phyloP scores from a whole-genome alignment of 352 stramenopile genomes.

The Globisporangium cylindrosporum region DNA sequence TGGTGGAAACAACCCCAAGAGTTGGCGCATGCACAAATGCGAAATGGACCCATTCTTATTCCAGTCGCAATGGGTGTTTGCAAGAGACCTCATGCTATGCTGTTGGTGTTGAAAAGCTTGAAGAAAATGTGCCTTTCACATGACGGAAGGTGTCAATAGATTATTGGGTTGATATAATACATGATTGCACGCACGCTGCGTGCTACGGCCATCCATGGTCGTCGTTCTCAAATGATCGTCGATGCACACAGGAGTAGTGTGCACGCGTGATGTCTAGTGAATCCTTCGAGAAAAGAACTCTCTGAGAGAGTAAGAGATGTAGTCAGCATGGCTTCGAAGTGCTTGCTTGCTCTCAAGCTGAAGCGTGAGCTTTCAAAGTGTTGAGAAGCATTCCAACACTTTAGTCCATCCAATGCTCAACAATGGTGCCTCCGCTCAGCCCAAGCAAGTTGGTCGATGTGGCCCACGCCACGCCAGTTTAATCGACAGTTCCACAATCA shows the following conservation, averaged over 20 bases:
- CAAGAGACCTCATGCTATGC: background rate
- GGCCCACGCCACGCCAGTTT: background rate
- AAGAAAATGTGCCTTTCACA: background rate
- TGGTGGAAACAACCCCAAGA: background rate
- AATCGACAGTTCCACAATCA: background rate
- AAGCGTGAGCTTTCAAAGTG: background rate
- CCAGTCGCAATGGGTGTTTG: background rate
- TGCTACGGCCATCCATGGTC: background rate
- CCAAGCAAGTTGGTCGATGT: background rate
- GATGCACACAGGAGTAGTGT: background rate
- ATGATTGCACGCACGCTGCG: background rate
- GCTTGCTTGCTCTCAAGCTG: background rate
- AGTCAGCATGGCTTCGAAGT: background rate
- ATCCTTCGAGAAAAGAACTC: background rate
- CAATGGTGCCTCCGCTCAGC: background rate
- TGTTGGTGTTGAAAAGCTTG: background rate
- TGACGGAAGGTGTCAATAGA: background rate
- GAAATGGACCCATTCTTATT: background rate
- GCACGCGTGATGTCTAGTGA: background rate
- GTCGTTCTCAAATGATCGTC: background rate
- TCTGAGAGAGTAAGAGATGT: background rate
- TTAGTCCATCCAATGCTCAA: no score
- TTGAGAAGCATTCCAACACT: background rate
- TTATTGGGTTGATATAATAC: background rate
- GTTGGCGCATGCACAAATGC: background rate